These are phyloP conservation scores for Trichoderma simmonsii DNA, from an alignment of 2,329 filamentous ascomycete genomes.

Conservation along the genomic window DNA sequence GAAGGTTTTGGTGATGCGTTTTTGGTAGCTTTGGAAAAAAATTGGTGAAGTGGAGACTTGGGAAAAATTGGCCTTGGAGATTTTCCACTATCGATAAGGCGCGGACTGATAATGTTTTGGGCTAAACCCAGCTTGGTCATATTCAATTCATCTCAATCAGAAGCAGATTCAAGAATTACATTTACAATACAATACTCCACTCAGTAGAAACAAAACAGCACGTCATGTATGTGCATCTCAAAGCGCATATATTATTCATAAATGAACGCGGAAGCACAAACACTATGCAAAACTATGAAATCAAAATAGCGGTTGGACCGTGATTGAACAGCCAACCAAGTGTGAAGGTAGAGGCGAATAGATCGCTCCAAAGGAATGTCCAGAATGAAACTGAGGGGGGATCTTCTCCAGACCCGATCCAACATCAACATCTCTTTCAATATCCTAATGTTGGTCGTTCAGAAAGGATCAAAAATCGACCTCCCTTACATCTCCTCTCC, in stretches of 20 bases:
- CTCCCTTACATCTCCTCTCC: conserved; percentile 46
- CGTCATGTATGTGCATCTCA: not conserved
- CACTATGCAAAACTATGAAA: not conserved
- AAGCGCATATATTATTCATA: not conserved
- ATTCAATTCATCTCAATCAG: not conserved
- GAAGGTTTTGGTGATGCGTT: conserved; percentile 16
- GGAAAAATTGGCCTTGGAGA: not conserved
- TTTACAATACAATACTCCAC: not conserved
- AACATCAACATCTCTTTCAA: not conserved
- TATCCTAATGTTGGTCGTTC: not conserved
- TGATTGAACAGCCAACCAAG: not conserved
- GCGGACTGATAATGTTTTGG: not conserved
- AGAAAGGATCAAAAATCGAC: not conserved
- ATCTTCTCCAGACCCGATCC: not conserved
- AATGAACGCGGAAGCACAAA: not conserved
- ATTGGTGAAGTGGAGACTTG: conserved; percentile 6
- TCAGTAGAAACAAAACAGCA: not conserved
- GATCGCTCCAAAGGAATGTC: conserved; percentile 4
- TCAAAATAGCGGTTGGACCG: not conserved
- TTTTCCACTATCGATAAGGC: conserved; percentile 12
- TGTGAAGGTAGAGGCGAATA: not conserved
- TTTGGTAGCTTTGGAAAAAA: conserved; percentile 13
- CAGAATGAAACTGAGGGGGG: not conserved
- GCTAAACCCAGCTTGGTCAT: not conserved
- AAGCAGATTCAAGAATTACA: not conserved